A percentile compares a stretch with the other conserved stretches of the same genome.
Conservation (phyloP, 176 grass and related monocot species). For the Eleusine indica region DNA sequence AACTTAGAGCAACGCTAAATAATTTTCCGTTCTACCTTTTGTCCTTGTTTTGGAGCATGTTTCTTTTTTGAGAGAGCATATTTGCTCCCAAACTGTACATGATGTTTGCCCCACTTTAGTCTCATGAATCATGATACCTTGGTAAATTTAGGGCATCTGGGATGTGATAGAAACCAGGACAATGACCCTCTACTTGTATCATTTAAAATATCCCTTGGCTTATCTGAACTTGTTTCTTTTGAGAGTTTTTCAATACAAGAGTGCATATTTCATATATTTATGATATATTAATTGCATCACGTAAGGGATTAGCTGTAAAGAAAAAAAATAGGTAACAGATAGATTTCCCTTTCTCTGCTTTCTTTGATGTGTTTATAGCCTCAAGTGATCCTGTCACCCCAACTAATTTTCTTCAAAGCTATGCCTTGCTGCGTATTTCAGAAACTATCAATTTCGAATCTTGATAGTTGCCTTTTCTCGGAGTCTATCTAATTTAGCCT, state of each 20-base stretch:
- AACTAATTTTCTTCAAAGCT: constrained; percentile 32
- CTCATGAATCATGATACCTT: constrained; percentile 14
- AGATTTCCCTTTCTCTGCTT: constrained; percentile 21
- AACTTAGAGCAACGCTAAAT: not conserved
- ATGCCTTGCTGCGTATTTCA: not conserved
- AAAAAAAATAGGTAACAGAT: not conserved
- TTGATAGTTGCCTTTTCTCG: not conserved
- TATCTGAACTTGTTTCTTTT: not conserved
- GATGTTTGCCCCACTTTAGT: constrained; percentile 26
- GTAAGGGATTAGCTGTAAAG: not conserved
- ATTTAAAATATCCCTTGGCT: constrained; percentile 27
- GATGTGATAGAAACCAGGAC: constrained; percentile 25
- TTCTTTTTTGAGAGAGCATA: constrained; percentile 22
- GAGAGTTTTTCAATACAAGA: constrained; percentile 13
- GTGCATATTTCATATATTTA: constrained; percentile 21
- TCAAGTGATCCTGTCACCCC: constrained; percentile 5
- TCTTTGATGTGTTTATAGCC: not conserved
- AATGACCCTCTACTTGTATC: not conserved
- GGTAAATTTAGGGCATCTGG: constrained; percentile 3
- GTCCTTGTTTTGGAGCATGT: constrained; percentile 18
- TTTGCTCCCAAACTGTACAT: constrained; percentile 1
- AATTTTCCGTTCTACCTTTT: not conserved
- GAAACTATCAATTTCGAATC: not conserved
- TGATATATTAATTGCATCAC: not conserved
- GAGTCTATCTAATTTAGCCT: constrained; percentile 14